phyloP scores from a whole-genome alignment of 2,329 filamentous ascomycete species.

The Cercospora zeae-maydis region DNA sequence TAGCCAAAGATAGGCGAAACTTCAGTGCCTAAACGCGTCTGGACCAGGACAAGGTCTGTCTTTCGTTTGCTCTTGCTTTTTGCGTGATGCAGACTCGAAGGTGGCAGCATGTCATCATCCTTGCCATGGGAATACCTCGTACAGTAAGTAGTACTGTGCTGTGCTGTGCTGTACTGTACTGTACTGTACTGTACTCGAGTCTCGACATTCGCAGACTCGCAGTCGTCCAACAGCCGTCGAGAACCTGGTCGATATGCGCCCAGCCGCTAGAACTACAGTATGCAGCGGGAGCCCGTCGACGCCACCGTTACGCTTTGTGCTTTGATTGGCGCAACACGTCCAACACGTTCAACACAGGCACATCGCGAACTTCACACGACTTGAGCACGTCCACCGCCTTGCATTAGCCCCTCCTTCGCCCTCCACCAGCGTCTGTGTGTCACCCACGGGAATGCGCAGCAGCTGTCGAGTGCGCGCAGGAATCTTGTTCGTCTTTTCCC shows the following conservation, averaged over 20 bases:
- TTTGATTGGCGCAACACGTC: slow-evolving; percentile 12
- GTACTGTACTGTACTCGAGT: too few relatives aligned
- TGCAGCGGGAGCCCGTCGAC: background rate
- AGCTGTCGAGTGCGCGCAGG: background rate
- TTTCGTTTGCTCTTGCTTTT: background rate
- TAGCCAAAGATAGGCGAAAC: background rate
- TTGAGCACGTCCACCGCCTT: slow-evolving; percentile 15
- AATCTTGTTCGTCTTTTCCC: background rate
- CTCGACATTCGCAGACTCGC: too few relatives aligned
- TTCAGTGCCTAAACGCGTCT: background rate
- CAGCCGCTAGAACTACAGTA: too few relatives aligned
- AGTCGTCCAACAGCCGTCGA: background rate
- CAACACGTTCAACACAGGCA: slow-evolving; percentile 3
- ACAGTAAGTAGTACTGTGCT: too few relatives aligned
- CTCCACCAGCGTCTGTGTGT: background rate
- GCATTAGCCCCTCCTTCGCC: slow-evolving; percentile 9
- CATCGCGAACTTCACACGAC: slow-evolving; percentile 22
- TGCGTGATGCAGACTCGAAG: background rate
- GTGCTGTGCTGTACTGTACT: too few relatives aligned
- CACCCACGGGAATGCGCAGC: background rate
- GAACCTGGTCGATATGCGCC: background rate
- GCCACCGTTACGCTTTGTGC: slow-evolving; percentile 4
- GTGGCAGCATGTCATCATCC: background rate
- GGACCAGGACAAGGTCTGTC: background rate
- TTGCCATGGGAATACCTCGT: background rate